Base-by-base conservation (phyloP, 129 eudicot genomes). In the Helichrysum umbraculigerum region DNA sequence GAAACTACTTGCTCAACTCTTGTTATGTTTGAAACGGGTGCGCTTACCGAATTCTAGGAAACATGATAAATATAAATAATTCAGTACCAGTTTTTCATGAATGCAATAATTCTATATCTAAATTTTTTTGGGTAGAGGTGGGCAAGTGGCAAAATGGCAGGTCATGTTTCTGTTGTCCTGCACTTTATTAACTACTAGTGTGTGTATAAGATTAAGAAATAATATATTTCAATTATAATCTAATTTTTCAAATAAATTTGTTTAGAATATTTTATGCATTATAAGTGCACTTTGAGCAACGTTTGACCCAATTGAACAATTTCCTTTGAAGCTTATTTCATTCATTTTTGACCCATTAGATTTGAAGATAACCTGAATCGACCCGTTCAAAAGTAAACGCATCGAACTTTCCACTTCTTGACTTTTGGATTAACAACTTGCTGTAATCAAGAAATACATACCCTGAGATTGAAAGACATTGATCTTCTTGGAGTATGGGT, bases 1-100 rank as follows among this genome's bases (percentile, higher is more conserved):
- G 54, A 52, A 60, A 61, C 73, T 71, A 50, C 72, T 11, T 32
- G 84, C 76, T 81, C 85, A 44, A 66, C 82, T 71, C 33, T 78
- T 58, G 72, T 72, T 61, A 70, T 16, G 51, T 15, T 58, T 66
- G 77, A 68, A 62, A 73, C 76, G n/a, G 79, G 68, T 39, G 29
- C 60, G 56, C 74, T 76, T 22, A 42, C 35, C 61, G 76, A 79
- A 62, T 70, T 87, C 98, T 92, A 76, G 34, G 64, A 66, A 34
- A 78, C 67, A 60, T 0, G 11, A 66, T 20, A 83, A 14, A 34
- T 22, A 28, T 14, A n/a, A 56, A 35, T 19, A 8, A 44, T 57
- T 73, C 29, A 82, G 47, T 42, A 7, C 28, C 28, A 30, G 11
- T 54, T 37, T 37, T 78, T 70, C 34, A 42, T 22, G 5, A 7